phyloP scores from a whole-genome alignment of 192 early-diverging fungal species.

The Backusella parvicylindrica region DNA sequence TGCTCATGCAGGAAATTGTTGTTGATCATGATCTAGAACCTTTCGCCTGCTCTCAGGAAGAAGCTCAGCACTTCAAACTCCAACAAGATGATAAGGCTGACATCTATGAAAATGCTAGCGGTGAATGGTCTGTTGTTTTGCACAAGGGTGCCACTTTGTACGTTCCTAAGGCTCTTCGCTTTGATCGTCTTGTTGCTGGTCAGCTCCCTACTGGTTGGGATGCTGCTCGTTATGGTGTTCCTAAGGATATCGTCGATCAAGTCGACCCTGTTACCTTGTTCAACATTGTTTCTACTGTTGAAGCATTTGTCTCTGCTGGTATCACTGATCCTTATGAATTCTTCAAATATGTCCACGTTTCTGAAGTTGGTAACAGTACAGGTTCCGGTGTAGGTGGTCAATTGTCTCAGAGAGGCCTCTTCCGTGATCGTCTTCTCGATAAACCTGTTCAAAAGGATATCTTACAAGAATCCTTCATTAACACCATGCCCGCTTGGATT shows the following conservation, averaged over 20 bases:
- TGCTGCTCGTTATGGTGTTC: conserved; percentile 88
- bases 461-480: conserved; percentile 94
- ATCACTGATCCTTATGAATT: conserved; percentile 97
- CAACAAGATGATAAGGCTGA: conserved; percentile 79
- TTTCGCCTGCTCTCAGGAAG: conserved; percentile 84
- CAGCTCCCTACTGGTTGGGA: conserved; percentile 96
- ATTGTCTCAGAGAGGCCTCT: conserved; percentile 73
- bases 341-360: conserved; percentile 94
- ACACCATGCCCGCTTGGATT: conserved; percentile 95
- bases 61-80: conserved; percentile 79
- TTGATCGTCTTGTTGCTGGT: conserved; percentile 86
- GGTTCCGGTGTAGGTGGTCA: conserved; percentile 92
- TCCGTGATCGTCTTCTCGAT: conserved; percentile 74
- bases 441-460: conserved; percentile 88
- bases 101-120: conserved; percentile 61
- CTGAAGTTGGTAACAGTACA: conserved; percentile 87
- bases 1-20: conserved; percentile 86
- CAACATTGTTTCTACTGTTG: conserved; percentile 86
- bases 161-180: conserved; percentile 91
- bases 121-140: conserved; percentile 75
- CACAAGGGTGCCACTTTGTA: conserved; percentile 85
- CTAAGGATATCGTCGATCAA: conserved; percentile 85
- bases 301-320: conserved; percentile 86
- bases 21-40: conserved; percentile 84
- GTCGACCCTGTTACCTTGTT: conserved; percentile 92